Conservation (phyloP, 441 rosid species). For the Erysimum cheiri region DNA sequence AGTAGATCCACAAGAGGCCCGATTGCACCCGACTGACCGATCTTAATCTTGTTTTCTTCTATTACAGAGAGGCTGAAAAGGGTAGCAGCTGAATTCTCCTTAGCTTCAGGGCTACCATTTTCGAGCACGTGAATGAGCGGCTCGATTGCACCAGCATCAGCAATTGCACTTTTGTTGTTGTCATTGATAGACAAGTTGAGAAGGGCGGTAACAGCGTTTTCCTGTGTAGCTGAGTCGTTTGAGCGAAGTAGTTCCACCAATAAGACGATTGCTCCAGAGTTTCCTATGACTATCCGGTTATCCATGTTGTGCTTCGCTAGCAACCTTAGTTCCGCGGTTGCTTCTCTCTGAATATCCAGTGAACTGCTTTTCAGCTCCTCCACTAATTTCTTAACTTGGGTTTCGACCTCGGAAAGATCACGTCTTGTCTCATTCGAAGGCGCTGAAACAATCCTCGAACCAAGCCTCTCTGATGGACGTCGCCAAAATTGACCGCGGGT, state of each 20-base stretch:
- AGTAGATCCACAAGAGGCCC: conserved; percentile 86
- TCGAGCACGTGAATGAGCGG: conserved; percentile 84
- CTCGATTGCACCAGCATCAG: conserved; percentile 81
- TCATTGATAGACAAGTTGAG: conserved; percentile 92
- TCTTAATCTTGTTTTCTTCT: conserved; percentile 87
- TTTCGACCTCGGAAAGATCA: conserved; percentile 79
- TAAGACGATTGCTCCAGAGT: conserved; percentile 71
- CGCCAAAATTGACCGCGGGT: conserved; percentile 72
- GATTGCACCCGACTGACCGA: conserved; percentile 92
- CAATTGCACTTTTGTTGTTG: conserved; percentile 82
- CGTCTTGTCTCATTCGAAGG: conserved; percentile 62
- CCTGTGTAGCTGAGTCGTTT: conserved; percentile 65
- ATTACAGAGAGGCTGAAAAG: conserved; percentile 93
- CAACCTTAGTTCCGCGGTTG: conserved; percentile 62
- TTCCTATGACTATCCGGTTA: conserved; percentile 85
- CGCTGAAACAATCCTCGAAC: conserved; percentile 76
- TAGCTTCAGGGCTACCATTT: conserved; percentile 88
- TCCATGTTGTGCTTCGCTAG: conserved; percentile 91
- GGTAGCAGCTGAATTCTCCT: conserved; percentile 94
- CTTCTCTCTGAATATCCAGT: conserved; percentile 66
- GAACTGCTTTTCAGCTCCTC: conserved; percentile 74
- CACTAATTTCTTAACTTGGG: conserved; percentile 67
- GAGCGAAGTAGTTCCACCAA: conserved; percentile 77
- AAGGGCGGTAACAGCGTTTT: conserved; percentile 92
- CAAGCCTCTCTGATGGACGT: conserved; percentile 71